Evolutionary conservation across 1,284 basidiomycete species (phyloP), one percentile per base, ranked within the genome.

Genomic region (Puccinia polysora): DNA sequence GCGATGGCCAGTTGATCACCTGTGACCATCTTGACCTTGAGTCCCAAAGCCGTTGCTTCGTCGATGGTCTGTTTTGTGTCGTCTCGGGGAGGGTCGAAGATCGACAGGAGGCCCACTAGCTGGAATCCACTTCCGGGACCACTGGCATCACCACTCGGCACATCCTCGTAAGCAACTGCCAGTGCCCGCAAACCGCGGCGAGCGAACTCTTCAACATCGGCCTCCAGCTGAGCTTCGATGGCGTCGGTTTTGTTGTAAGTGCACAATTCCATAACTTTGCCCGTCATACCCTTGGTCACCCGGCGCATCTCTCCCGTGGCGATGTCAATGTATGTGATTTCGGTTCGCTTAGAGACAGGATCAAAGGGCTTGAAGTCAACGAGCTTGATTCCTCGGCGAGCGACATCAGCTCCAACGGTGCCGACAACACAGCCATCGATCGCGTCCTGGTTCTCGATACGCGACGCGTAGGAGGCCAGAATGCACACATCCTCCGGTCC

Each of bases 11-110:
- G 90, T 84, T 97, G 92, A 82, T 97, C 94, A 86, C 94, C 94
- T 59, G 94, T 97, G 76, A 97, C 93, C 95, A 97, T 97, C 89
- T 97, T 97, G 82, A 97, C 94, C 82, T 89, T 89, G 77, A 97
- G 92, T 83, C 95, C 94, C 80, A 97, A 90, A 74, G 88, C 88
- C 75, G 93, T 84, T 74, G 94, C 94, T 81, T 97, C 92, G 81
- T 97, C 92, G 80, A 98, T 96, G 40, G 94, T 98, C 84, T 97
- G 90, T 85, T 97, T 96, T 82, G 95, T 98, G 82, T 98, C 95
- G 7, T 90, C 89, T 83, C 94, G 91, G 76, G 94, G 94, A 77
- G 94, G 95, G 81, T 97, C 94, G 83, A 93, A 97, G 84, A 97
- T 97, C 76, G 94, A 88, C 75, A 97, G 88, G 40, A 97, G 87